Percentiles rank a stretch among this genome's conserved stretches.
Evolutionary conservation across 2,329 filamentous ascomycete species (phyloP).

Genomic region (Xylaria sp.): DNA sequence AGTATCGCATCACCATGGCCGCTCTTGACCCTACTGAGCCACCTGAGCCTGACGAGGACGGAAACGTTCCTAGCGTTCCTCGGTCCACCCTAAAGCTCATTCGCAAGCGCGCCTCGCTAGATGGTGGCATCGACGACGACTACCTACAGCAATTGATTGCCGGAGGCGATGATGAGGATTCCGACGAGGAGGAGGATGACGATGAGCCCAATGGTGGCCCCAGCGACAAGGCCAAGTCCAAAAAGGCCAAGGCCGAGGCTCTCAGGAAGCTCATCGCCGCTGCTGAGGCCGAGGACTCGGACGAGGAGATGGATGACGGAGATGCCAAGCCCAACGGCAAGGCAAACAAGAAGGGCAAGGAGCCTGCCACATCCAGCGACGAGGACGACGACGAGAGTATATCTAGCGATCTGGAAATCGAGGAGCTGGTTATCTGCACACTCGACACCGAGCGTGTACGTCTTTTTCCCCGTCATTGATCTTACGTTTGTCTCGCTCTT

Average conservation of each 20-base stretch:
- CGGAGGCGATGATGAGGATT: conserved; percentile 53
- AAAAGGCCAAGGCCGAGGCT: conserved; percentile 82
- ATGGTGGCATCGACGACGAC: conserved; percentile 71
- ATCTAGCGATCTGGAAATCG: conserved; percentile 69
- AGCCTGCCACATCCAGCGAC: conserved; percentile 59
- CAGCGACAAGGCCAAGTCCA: conserved; percentile 87
- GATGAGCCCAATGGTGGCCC: conserved; percentile 86
- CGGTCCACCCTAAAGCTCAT: conserved; percentile 92
- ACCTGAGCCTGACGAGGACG: conserved; percentile 67
- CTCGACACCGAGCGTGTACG: conserved; percentile 89
- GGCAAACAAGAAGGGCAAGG: conserved; percentile 72
- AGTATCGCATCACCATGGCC: conserved; percentile 99
- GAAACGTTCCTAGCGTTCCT: conserved; percentile 65
- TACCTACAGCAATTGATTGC: conserved; percentile 62
- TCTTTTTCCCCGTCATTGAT: conserved; percentile 20
- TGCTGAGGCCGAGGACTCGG: conserved; percentile 62
- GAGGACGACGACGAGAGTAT: conserved; percentile 59
- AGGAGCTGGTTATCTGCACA: conserved; percentile 95
- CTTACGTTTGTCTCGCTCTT: background rate
- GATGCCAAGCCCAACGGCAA: conserved; percentile 67
- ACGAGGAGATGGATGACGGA: conserved; percentile 69
- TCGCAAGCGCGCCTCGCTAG: conserved; percentile 68
- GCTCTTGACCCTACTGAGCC: conserved; percentile 89
- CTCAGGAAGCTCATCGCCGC: conserved; percentile 78
- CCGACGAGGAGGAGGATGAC: conserved; percentile 62